A percentile compares a stretch with the other conserved stretches of the same genome.
These are phyloP conservation scores for Yarrowia sp. DNA, from an alignment of 805 yeast species.

Conservation along the genomic window DNA sequence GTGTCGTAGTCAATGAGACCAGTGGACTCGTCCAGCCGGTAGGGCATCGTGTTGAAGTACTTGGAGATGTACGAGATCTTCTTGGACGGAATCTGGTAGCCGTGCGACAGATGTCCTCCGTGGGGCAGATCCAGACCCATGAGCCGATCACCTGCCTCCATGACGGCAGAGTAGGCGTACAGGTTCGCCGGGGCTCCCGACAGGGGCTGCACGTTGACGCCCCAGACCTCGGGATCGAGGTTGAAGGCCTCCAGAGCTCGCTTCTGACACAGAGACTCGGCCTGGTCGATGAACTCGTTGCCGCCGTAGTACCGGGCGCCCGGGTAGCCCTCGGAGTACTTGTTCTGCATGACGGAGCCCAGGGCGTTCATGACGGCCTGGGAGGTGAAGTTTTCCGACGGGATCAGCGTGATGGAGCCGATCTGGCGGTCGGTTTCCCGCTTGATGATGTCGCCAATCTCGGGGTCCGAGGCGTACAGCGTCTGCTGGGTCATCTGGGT, in stretches of 20 bases:
- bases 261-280: slow-evolving; percentile 86
- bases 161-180: slow-evolving; percentile 86
- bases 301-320: slow-evolving; percentile 99
- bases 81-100: slow-evolving; percentile 89
- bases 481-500: slow-evolving; percentile 31
- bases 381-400: slow-evolving; percentile 96
- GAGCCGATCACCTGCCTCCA: slow-evolving; percentile 88
- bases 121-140: slow-evolving; percentile 99
- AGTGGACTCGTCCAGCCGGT: slow-evolving; percentile 82
- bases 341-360: slow-evolving; percentile 97
- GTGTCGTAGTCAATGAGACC: slow-evolving; percentile 93
- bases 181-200: slow-evolving; percentile 98
- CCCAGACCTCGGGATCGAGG: slow-evolving; percentile 85
- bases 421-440: slow-evolving; percentile 86
- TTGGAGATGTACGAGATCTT: slow-evolving; percentile 92
- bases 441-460: slow-evolving; percentile 77
- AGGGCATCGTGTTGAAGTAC: slow-evolving; percentile 98
- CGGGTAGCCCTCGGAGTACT: slow-evolving; percentile 98
- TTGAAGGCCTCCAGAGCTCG: slow-evolving; percentile 88
- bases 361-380: slow-evolving; percentile 91
- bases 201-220: slow-evolving; percentile 94
- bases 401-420: slow-evolving; percentile 89
- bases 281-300: slow-evolving; percentile 90
- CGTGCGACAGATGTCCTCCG: slow-evolving; percentile 98
- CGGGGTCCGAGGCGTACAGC: slow-evolving; percentile 48